phyloP scores from a whole-genome alignment of 805 yeast genomes.

The Zygosaccharomyces rouxii region DNA sequence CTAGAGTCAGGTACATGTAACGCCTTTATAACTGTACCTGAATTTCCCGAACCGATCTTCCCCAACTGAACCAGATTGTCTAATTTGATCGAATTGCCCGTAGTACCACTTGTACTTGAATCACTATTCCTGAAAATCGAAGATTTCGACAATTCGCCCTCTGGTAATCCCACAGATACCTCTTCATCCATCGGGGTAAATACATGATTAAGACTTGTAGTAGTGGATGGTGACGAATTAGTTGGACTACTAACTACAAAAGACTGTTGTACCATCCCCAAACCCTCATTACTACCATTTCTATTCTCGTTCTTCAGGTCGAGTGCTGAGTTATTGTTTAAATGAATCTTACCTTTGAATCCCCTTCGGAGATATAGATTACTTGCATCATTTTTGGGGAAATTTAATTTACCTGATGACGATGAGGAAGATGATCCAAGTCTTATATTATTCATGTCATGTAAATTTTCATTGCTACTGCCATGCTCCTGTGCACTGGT shows the following conservation, averaged over 20 bases:
- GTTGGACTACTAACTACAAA: constrained; percentile 18
- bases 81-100: constrained; percentile 37
- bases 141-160: constrained; percentile 13
- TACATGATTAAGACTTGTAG: constrained; percentile 15
- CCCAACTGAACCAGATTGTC: constrained; percentile 72
- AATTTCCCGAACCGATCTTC: constrained; percentile 86
- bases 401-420: constrained; percentile 10
- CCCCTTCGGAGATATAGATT: constrained; percentile 23
- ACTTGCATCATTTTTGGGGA: constrained; percentile 10
- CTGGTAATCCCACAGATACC: constrained; percentile 2
- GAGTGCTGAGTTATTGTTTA: constrained; percentile 9
- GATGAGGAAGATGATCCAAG: not conserved
- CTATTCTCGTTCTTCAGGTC: constrained; percentile 7
- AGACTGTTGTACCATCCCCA: constrained; percentile 11
- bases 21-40: constrained; percentile 88
- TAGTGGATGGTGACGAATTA: constrained; percentile 16
- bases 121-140: constrained; percentile 20
- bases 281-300: not conserved
- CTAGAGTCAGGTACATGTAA: constrained; percentile 84
- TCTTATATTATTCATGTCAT: not conserved
- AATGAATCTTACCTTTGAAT: constrained; percentile 18
- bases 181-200: constrained; percentile 17
- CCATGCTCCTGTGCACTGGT: not conserved
- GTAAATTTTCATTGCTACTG: not conserved
- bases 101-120: constrained; percentile 1